These are phyloP conservation scores for Anthoceros angustus DNA, from an alignment of 225 moss, liverwort and hornwort genomes.

Conservation along the genomic window DNA sequence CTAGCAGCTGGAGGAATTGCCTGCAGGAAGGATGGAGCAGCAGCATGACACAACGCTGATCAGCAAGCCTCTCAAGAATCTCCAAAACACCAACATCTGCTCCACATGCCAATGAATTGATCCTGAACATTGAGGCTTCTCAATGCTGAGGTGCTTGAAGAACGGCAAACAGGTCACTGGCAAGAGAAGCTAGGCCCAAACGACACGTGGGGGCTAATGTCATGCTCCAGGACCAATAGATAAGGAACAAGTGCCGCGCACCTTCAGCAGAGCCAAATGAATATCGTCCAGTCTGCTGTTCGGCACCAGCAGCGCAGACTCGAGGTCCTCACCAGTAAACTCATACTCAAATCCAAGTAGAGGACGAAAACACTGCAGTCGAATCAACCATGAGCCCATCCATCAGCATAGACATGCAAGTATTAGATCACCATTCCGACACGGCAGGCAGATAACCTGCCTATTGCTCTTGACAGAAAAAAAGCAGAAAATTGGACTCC, in stretches of 20 bases:
- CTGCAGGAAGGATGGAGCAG: constrained; percentile 17
- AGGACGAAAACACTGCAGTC: constrained; percentile 52
- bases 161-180: not conserved
- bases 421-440: too few species aligned
- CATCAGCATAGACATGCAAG: not conserved
- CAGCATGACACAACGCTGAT: constrained; percentile 13
- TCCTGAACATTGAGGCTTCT: constrained; percentile 8
- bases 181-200: not conserved
- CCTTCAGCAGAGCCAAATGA: constrained; percentile 76
- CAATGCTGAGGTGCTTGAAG: not conserved
- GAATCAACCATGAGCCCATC: not conserved
- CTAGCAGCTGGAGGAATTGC: constrained; percentile 82
- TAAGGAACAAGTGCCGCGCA: not conserved
- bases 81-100: constrained; percentile 18
- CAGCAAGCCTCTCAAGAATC: constrained; percentile 19
- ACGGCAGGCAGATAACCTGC: too few species aligned
- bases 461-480: too few species aligned
- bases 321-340: constrained; percentile 78
- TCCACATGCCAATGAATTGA: constrained; percentile 15
- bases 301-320: constrained; percentile 61
- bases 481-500: too few species aligned
- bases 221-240: not conserved
- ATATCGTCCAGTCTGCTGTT: constrained; percentile 66
- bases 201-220: not conserved
- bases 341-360: constrained; percentile 65